These are phyloP conservation scores for Acacia pycnantha DNA, from an alignment of 331 rosid genomes.

Conservation along the genomic window DNA sequence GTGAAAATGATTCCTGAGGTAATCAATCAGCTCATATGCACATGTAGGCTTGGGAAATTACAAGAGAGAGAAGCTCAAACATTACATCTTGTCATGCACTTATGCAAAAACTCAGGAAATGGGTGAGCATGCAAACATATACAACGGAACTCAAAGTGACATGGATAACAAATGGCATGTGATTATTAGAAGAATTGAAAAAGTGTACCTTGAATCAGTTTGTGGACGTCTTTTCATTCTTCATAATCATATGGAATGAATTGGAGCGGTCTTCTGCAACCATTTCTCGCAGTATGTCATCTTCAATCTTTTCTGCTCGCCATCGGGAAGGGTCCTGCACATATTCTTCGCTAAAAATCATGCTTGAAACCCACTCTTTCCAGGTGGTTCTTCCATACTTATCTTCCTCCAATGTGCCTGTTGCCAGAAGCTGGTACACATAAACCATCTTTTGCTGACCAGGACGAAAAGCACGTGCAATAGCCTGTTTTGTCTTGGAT, in stretches of 20 bases:
- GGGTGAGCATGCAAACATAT: neutral
- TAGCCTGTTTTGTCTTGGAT: constrained; percentile 75
- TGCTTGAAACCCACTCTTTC: constrained; percentile 79
- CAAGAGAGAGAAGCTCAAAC: neutral
- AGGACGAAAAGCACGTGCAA: constrained; percentile 70
- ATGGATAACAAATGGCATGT: neutral
- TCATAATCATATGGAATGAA: constrained; percentile 70
- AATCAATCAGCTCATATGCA: neutral
- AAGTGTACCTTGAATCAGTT: constrained; percentile 39
- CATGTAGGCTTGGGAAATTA: neutral
- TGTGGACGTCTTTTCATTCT: constrained; percentile 71
- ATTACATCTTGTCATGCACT: neutral
- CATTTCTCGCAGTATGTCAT: constrained; percentile 62
- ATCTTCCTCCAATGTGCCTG: constrained; percentile 66
- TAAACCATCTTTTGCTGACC: constrained; percentile 65
- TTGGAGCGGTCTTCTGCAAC: constrained; percentile 60
- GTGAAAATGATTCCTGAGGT: neutral
- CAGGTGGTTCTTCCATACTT: constrained; percentile 65
- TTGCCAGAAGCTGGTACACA: constrained; percentile 64
- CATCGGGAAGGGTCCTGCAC: constrained; percentile 74
- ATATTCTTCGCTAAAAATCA: constrained; percentile 70
- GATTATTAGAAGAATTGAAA: neutral
- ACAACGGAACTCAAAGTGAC: neutral
- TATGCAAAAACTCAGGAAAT: neutral
- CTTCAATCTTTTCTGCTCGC: constrained; percentile 72